Conservation (phyloP, 108 stramenopile genomes). For the Nannochloropsis salina region DNA sequence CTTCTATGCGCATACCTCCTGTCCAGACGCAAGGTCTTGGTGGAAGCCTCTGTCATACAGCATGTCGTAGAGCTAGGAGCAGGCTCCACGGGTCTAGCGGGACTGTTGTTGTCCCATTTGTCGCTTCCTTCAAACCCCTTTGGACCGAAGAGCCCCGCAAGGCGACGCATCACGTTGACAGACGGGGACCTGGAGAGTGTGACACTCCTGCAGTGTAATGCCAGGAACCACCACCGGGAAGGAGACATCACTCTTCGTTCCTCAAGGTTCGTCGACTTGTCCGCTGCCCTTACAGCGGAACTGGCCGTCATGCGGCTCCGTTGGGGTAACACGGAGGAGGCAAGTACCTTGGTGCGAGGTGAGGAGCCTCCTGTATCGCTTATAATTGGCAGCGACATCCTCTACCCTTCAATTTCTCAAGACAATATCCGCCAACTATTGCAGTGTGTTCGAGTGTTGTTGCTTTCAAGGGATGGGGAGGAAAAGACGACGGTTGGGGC, state of each 20-base stretch:
- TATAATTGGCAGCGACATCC: conserved; percentile 9
- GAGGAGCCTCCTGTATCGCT: background rate
- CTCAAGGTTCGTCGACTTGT: background rate
- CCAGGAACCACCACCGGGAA: background rate
- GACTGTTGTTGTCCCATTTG: background rate
- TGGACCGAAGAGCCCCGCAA: background rate
- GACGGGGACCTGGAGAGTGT: conserved; percentile 4
- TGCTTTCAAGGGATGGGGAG: background rate
- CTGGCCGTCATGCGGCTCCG: background rate
- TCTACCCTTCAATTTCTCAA: background rate
- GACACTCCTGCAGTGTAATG: background rate
- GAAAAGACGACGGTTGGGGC: no score
- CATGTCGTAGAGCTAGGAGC: background rate
- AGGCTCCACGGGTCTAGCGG: background rate
- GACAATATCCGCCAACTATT: background rate
- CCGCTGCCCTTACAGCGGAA: background rate
- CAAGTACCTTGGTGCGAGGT: background rate
- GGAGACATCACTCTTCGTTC: background rate
- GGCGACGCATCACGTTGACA: background rate
- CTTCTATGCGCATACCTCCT: background rate
- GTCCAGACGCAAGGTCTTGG: background rate
- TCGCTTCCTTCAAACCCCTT: background rate
- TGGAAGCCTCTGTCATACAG: background rate
- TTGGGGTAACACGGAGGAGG: background rate
- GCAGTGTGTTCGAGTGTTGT: background rate